These are phyloP conservation scores for Sclerotinia minor DNA, from an alignment of 2,329 filamentous ascomycete genomes.

Conservation along the genomic window DNA sequence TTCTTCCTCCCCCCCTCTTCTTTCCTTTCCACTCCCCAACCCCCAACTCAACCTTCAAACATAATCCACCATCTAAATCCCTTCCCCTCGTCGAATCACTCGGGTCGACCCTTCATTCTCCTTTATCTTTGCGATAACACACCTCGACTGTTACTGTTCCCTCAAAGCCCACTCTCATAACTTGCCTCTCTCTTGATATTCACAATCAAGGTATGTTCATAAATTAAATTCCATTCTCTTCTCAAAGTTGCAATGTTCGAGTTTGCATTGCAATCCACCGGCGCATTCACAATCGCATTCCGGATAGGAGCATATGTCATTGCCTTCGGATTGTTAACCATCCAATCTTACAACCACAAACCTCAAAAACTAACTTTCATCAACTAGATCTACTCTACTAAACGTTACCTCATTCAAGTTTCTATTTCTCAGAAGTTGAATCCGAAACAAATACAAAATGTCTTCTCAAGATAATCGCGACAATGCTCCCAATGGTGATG, in stretches of 20 bases:
- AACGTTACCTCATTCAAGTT: conserved; percentile 10
- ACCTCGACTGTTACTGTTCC: conserved; percentile 20
- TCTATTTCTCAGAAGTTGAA: conserved; percentile 5
- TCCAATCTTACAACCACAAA: background rate
- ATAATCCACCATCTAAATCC: conserved; percentile 25
- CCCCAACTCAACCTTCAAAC: conserved; percentile 27
- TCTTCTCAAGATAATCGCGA: conserved; percentile 40
- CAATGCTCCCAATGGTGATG: conserved; percentile 45
- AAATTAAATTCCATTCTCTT: background rate
- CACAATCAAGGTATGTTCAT: conserved; percentile 20
- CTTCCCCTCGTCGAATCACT: conserved; percentile 21
- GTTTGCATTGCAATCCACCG: conserved; percentile 2
- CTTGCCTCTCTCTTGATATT: conserved; percentile 14
- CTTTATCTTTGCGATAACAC: conserved; percentile 25
- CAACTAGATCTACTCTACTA: conserved; percentile 13
- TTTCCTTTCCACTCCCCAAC: conserved; percentile 29
- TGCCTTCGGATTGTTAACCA: conserved; percentile 10
- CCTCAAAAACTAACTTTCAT: background rate
- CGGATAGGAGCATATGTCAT: conserved; percentile 5
- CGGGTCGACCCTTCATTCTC: conserved; percentile 11
- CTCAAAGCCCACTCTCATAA: conserved; percentile 23
- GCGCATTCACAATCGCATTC: conserved; percentile 24
- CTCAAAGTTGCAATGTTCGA: conserved; percentile 1
- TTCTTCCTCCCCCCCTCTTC: conserved; percentile 25
- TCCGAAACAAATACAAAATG: conserved; percentile 33